phyloP scores from a whole-genome alignment of 306 rosid species.

The Cicer pinnatifidum region DNA sequence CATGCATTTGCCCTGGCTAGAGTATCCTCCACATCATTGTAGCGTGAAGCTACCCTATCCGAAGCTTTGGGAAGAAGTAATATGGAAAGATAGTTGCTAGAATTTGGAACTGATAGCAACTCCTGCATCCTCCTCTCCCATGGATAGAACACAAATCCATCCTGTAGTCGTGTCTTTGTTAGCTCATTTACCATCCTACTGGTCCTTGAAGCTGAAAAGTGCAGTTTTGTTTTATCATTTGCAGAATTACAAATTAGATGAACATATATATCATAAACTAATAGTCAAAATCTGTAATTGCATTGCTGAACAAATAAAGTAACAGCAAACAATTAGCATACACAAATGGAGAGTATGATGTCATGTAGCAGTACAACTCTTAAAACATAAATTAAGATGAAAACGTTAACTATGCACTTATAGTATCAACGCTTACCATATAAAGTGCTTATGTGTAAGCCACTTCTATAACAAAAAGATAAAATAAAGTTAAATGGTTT shows the following conservation, averaged over 20 bases:
- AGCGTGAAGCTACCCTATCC: conserved; percentile 71
- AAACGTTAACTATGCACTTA: too few relatives aligned
- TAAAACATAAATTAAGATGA: too few relatives aligned
- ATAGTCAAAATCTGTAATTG: conserved; percentile 16
- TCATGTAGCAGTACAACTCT: background rate
- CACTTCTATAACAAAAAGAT: too few relatives aligned
- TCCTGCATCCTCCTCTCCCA: conserved; percentile 96
- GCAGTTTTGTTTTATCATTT: conserved; percentile 11
- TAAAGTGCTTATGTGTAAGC: too few relatives aligned
- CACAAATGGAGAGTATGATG: background rate
- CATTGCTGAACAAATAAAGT: conserved; percentile 20
- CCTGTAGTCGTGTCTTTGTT: conserved; percentile 64
- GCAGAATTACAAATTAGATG: conserved; percentile 32
- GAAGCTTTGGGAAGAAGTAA: conserved; percentile 88
- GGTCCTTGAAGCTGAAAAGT: conserved; percentile 70
- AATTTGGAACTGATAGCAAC: conserved; percentile 67
- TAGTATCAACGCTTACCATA: too few relatives aligned
- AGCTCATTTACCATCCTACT: conserved; percentile 78
- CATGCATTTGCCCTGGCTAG: conserved; percentile 91
- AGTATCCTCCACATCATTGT: conserved; percentile 88
- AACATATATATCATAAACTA: conserved; percentile 46
- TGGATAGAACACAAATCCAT: conserved; percentile 82
- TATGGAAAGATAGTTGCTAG: conserved; percentile 75
- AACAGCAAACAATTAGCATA: background rate
- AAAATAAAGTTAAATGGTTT: too few relatives aligned